phyloP scores from a whole-genome alignment of 768 basidiomycete genomes.

The Phlebiopsis gigantea region DNA sequence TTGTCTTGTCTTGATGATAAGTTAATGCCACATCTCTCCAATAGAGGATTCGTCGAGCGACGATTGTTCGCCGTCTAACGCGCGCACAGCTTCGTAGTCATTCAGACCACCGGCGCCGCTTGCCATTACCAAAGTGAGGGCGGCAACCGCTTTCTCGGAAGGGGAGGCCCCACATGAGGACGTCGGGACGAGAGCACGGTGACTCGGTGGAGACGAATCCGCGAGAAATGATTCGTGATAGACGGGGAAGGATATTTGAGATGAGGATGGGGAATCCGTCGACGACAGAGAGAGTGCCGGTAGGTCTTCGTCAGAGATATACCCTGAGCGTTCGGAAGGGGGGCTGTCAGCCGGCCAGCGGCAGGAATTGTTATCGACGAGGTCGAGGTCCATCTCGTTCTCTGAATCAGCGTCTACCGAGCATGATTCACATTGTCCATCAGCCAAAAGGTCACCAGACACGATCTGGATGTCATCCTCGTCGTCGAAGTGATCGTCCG shows the following conservation, averaged over 20 bases:
- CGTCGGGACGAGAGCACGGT: not conserved
- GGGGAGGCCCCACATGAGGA: slow-evolving; percentile 33
- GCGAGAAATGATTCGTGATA: slow-evolving; percentile 10
- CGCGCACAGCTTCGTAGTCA: slow-evolving; percentile 48
- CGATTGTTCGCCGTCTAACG: slow-evolving; percentile 28
- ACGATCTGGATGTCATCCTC: slow-evolving; percentile 60
- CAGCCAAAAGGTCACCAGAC: slow-evolving; percentile 30
- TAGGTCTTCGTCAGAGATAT: slow-evolving; percentile 33
- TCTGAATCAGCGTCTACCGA: slow-evolving; percentile 7
- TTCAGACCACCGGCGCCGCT: slow-evolving; percentile 57
- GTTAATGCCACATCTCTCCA: slow-evolving; percentile 56
- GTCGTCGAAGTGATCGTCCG: slow-evolving; percentile 24
- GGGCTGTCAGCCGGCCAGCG: slow-evolving; percentile 25
- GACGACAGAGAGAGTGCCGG: slow-evolving; percentile 33
- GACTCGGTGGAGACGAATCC: slow-evolving; percentile 1
- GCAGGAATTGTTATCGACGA: slow-evolving; percentile 13
- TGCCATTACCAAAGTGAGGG: slow-evolving; percentile 54
- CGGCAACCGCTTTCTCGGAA: slow-evolving; percentile 56
- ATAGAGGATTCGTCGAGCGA: slow-evolving; percentile 38
- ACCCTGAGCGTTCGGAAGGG: slow-evolving; percentile 25
- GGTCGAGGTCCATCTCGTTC: slow-evolving; percentile 34
- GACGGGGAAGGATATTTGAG: slow-evolving; percentile 32
- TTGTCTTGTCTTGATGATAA: not conserved
- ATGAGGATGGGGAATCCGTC: slow-evolving; percentile 35
- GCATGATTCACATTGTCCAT: slow-evolving; percentile 9